Evolutionary conservation across 192 early-diverging fungal species (phyloP).

Genomic region (Coemansia sp.): DNA sequence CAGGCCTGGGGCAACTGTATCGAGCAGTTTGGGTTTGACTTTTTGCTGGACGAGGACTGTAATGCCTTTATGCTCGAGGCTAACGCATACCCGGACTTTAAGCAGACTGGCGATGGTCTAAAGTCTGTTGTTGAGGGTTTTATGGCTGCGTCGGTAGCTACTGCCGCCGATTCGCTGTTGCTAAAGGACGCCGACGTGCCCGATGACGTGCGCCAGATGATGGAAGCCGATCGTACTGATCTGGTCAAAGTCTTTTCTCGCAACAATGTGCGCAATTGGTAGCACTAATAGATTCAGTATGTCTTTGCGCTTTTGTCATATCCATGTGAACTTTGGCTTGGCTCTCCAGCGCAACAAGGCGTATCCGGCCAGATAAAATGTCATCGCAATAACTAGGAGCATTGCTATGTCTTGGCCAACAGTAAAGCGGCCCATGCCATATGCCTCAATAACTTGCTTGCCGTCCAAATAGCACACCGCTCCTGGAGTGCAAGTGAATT

Average conservation of each 20-base stretch:
- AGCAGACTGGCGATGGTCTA: constrained; percentile 59
- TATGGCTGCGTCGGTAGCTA: constrained; percentile 56
- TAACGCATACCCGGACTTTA: constrained; percentile 71
- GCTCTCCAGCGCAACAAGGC: constrained; percentile 50
- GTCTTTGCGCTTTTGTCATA: neutral
- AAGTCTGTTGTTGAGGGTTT: constrained; percentile 61
- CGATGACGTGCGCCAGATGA: constrained; percentile 6
- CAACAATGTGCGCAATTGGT: constrained; percentile 38
- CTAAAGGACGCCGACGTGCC: constrained; percentile 9
- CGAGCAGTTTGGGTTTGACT: constrained; percentile 69
- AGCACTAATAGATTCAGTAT: neutral
- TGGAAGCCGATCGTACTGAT: constrained; percentile 23
- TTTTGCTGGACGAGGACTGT: constrained; percentile 59
- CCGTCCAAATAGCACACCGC: constrained; percentile 37
- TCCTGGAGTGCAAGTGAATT: constrained; percentile 27
- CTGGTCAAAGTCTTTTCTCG: constrained; percentile 40
- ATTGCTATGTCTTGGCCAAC: constrained; percentile 29
- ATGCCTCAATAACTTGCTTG: constrained; percentile 33
- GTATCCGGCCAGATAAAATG: constrained; percentile 32
- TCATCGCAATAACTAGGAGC: constrained; percentile 26
- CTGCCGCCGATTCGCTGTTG: constrained; percentile 33
- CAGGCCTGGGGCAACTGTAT: constrained; percentile 64
- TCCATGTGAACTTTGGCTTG: constrained; percentile 32
- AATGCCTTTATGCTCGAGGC: constrained; percentile 60
- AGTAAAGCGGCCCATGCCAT: constrained; percentile 42